A percentile compares a stretch with the other conserved stretches of the same genome.
These are phyloP conservation scores for Trichoderma brevicompactum DNA, from an alignment of 2,329 filamentous ascomycete species.

Conservation along the genomic window DNA sequence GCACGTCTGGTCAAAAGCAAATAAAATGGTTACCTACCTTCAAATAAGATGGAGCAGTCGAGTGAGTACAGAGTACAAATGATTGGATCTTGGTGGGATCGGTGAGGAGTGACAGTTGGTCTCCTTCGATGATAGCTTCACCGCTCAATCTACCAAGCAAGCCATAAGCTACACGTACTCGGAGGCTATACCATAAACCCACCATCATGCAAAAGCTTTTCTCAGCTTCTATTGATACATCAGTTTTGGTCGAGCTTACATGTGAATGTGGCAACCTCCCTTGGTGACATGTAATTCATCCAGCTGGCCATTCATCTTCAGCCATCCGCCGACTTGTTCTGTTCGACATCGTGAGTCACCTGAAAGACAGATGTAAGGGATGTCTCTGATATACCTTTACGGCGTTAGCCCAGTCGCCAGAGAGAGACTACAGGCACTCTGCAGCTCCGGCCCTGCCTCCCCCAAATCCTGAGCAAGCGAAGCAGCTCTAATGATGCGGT, in stretches of 20 bases:
- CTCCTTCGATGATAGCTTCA: background rate
- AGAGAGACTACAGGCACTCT: background rate
- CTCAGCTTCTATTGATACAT: background rate
- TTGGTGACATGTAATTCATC: background rate
- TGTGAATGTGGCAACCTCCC: no score
- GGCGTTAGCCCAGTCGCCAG: background rate
- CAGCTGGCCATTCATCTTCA: background rate
- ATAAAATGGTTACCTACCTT: no score
- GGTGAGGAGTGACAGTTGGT: no score
- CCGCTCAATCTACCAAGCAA: background rate
- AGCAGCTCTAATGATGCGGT: background rate
- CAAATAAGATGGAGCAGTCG: no score
- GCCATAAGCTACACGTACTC: background rate
- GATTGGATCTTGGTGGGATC: no score
- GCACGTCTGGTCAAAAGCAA: no score
- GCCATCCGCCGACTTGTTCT: background rate
- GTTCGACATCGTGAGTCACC: constrained; percentile 7
- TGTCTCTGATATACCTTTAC: background rate
- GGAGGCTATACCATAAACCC: no score
- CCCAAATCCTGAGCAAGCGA: background rate
- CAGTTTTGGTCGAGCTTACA: no score
- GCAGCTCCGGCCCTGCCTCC: background rate
- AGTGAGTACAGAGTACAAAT: no score
- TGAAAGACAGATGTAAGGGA: background rate
- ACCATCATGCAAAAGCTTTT: no score